Conservation (phyloP, 352 stramenopile genomes). For the Phytophthora citrophthora region DNA sequence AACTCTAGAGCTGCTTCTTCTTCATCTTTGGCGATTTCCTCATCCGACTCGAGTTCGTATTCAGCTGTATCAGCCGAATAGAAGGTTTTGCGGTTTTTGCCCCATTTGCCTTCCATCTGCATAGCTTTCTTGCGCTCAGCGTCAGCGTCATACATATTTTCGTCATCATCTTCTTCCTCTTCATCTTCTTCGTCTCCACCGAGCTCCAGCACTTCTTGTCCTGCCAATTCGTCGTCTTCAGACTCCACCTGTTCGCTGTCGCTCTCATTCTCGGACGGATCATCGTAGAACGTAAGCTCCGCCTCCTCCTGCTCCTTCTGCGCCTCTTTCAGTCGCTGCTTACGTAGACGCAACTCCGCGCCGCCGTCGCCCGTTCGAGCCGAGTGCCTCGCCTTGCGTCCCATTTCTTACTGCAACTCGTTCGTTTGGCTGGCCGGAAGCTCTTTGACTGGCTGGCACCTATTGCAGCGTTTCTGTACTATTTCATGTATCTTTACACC, state of each 20-base stretch:
- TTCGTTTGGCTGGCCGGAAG: neutral
- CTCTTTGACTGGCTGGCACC: conserved; percentile 28
- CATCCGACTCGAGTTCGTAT: conserved; percentile 82
- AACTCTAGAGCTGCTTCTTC: conserved; percentile 84
- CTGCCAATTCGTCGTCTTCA: conserved; percentile 64
- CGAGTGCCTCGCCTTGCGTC: conserved; percentile 70
- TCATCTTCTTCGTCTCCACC: conserved; percentile 51
- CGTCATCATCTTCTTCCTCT: conserved; percentile 53
- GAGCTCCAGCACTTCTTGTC: conserved; percentile 76
- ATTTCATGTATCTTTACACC: no score
- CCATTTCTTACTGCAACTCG: conserved; percentile 48
- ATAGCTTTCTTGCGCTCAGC: conserved; percentile 72
- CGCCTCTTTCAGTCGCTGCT: conserved; percentile 66
- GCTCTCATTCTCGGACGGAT: conserved; percentile 81
- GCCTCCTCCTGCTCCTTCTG: conserved; percentile 63
- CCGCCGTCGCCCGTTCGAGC: conserved; percentile 81
- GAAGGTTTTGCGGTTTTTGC: conserved; percentile 87
- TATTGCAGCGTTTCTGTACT: neutral
- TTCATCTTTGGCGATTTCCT: conserved; percentile 83
- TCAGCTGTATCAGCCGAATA: conserved; percentile 88
- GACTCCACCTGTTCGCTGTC: conserved; percentile 61
- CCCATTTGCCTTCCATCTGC: conserved; percentile 87
- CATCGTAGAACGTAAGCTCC: conserved; percentile 87
- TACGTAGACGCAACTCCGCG: conserved; percentile 70
- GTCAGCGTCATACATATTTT: conserved; percentile 60